Percentiles rank a stretch among this genome's conserved stretches.
These are phyloP conservation scores for Golubevia pallescens DNA, from an alignment of 1,284 basidiomycete species.

Conservation along the genomic window DNA sequence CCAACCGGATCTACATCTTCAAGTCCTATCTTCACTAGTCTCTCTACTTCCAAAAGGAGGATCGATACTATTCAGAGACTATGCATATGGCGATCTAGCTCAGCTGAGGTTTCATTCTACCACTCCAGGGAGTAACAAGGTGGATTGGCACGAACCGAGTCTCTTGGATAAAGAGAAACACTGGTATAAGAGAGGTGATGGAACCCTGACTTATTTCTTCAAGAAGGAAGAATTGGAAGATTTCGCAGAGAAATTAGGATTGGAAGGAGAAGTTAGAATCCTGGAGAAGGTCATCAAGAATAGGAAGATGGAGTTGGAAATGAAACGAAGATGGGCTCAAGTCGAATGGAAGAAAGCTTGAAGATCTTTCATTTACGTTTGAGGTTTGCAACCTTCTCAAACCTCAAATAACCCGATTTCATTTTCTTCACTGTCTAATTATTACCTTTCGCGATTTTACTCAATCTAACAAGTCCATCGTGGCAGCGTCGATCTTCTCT, in stretches of 20 bases:
- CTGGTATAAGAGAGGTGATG: constrained; percentile 49
- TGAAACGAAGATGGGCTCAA: constrained; percentile 29
- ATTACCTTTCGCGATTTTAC: too few species aligned
- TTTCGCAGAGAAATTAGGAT: constrained; percentile 21
- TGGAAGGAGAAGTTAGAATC: constrained; percentile 31
- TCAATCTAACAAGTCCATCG: too few species aligned
- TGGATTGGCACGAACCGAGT: constrained; percentile 53
- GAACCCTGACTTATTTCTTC: constrained; percentile 62
- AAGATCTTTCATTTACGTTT: too few species aligned
- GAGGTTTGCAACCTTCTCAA: too few species aligned
- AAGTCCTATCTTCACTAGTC: constrained; percentile 30
- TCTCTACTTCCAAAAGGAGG: constrained; percentile 32
- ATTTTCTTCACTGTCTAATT: too few species aligned
- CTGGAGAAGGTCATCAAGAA: constrained; percentile 20
- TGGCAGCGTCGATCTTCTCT: too few species aligned
- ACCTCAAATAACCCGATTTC: too few species aligned
- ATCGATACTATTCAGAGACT: constrained; percentile 62
- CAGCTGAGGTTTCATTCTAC: constrained; percentile 62
- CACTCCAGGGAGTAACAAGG: constrained; percentile 20
- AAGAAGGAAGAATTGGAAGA: constrained; percentile 25
- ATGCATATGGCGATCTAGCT: constrained; percentile 61
- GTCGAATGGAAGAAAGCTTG: constrained; percentile 20
- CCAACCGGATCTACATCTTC: constrained; percentile 49
- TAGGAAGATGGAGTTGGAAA: constrained; percentile 17
- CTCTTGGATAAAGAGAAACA: constrained; percentile 29